These are phyloP conservation scores for Metarhizium humberi DNA, from an alignment of 2,329 filamentous ascomycete genomes.

Conservation along the genomic window DNA sequence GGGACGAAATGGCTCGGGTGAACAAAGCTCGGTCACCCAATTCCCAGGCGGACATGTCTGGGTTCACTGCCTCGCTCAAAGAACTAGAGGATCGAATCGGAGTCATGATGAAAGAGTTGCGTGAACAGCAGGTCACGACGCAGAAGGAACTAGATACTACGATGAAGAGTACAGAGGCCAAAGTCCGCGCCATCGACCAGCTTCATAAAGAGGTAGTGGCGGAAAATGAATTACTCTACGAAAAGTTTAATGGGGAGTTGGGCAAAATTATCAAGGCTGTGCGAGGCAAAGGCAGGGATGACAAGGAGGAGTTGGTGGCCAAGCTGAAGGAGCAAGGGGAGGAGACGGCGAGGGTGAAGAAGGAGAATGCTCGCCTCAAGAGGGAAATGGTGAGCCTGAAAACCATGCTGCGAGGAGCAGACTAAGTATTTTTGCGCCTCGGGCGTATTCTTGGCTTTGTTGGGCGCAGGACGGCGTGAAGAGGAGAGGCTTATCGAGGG, in stretches of 20 bases:
- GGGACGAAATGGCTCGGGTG: constrained; percentile 63
- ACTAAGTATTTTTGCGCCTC: constrained; percentile 19
- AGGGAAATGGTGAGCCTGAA: constrained; percentile 69
- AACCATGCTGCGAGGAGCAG: constrained; percentile 39
- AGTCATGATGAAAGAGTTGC: constrained; percentile 47
- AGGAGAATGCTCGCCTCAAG: constrained; percentile 77
- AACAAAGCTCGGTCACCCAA: constrained; percentile 17
- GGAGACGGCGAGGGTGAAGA: constrained; percentile 67
- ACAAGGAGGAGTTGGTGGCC: constrained; percentile 66
- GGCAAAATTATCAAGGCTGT: constrained; percentile 72
- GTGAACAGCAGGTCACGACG: constrained; percentile 51
- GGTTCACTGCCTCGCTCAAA: constrained; percentile 42
- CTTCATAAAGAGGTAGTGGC: constrained; percentile 79
- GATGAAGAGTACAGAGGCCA: constrained; percentile 65
- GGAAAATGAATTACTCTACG: constrained; percentile 89
- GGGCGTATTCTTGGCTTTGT: constrained; percentile 9
- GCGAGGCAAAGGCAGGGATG: constrained; percentile 62
- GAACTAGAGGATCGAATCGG: constrained; percentile 61
- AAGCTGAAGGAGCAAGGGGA: constrained; percentile 67
- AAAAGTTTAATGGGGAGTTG: constrained; percentile 85
- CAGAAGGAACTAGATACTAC: constrained; percentile 63
- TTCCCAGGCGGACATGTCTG: constrained; percentile 18
- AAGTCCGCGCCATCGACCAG: constrained; percentile 76
- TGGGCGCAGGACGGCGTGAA: constrained; percentile 3
- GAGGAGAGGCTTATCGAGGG: background rate